Conservation (phyloP, 495 filamentous ascomycete genomes). For the Neurospora tetrasperma region DNA sequence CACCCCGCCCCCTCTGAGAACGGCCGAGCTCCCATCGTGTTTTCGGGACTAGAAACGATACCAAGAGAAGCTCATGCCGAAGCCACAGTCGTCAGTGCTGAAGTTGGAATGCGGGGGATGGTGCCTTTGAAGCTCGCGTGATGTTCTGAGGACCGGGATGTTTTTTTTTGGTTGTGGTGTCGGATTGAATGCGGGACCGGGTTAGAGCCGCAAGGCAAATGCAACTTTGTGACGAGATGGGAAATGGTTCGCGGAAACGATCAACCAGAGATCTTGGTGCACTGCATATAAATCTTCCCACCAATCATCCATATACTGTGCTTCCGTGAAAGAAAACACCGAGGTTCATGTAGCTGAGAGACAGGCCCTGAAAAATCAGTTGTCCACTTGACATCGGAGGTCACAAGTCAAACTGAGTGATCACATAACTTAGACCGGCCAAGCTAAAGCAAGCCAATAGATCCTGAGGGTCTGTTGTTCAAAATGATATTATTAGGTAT, state of each 20-base stretch:
- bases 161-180: not conserved
- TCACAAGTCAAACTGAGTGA: not conserved
- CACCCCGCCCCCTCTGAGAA: not conserved
- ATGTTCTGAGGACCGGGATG: not conserved
- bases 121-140: not conserved
- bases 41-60: not conserved
- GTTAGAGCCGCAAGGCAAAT: not conserved
- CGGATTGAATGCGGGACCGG: not conserved
- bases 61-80: not conserved
- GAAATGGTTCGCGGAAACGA: not conserved
- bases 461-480: not conserved
- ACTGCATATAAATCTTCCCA: not conserved
- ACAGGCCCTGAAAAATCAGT: not conserved
- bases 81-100: not conserved
- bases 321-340: not conserved
- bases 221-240: not conserved
- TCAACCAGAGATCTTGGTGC: not conserved
- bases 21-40: not conserved
- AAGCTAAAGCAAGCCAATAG: not conserved
- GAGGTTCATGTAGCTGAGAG: not conserved
- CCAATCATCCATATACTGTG: not conserved
- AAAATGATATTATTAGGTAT: not conserved
- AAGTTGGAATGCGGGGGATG: not conserved
- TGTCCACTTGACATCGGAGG: not conserved
- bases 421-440: not conserved